Conservation (phyloP, 129 eudicot genomes). For the Artemisia annua region DNA sequence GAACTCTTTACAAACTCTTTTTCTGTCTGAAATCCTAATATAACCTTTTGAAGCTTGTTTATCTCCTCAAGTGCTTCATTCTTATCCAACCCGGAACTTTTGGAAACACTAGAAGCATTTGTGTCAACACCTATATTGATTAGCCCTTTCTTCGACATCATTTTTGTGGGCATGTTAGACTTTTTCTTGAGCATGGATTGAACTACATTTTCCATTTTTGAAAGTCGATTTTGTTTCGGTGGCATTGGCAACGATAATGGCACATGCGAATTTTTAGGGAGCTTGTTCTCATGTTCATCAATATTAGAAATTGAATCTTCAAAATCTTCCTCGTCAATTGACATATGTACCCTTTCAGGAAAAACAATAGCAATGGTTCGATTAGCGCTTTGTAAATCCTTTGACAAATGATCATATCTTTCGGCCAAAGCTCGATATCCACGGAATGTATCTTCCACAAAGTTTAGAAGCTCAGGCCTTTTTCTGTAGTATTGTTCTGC, state of each 20-base stretch:
- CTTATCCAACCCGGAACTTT: conserved; percentile 57
- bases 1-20: conserved; percentile 75
- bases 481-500: conserved; percentile 72
- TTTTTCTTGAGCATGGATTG: conserved; percentile 36
- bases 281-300: conserved; percentile 24
- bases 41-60: conserved; percentile 67
- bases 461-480: conserved; percentile 60
- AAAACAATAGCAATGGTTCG: conserved; percentile 56
- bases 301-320: conserved; percentile 20
- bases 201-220: conserved; percentile 30
- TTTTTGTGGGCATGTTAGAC: conserved; percentile 40
- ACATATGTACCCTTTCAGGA: conserved; percentile 63
- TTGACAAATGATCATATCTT: conserved; percentile 66
- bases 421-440: conserved; percentile 71
- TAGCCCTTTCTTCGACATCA: conserved; percentile 60
- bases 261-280: conserved; percentile 6
- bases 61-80: conserved; percentile 53
- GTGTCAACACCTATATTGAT: conserved; percentile 39
- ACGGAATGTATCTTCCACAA: conserved; percentile 59
- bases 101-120: conserved; percentile 17
- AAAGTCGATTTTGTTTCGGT: conserved; percentile 39
- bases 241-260: conserved; percentile 21
- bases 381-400: conserved; percentile 67
- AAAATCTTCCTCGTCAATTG: conserved; percentile 57
- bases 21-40: conserved; percentile 65